These are phyloP conservation scores for Linanthus parryae DNA, from an alignment of 148 eudicot species.

Conservation along the genomic window DNA sequence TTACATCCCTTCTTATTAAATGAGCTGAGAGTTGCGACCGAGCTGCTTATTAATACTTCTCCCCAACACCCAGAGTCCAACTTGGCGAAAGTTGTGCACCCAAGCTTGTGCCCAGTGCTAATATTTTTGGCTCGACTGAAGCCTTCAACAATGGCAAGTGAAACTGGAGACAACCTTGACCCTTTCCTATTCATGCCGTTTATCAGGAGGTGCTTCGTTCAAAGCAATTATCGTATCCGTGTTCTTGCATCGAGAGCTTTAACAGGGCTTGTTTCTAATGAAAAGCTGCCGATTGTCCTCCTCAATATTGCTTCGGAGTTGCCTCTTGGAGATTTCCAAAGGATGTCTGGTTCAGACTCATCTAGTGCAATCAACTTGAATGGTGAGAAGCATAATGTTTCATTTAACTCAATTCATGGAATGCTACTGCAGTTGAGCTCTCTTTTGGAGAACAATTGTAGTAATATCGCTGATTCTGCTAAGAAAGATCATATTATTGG, in stretches of 20 bases:
- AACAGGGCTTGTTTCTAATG: slow-evolving; percentile 81
- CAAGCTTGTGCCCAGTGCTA: slow-evolving; percentile 88
- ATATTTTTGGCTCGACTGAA: slow-evolving; percentile 86
- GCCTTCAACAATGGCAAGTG: slow-evolving; percentile 87
- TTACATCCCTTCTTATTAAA: slow-evolving; percentile 65
- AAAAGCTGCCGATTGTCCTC: slow-evolving; percentile 62
- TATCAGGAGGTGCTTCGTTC: slow-evolving; percentile 73
- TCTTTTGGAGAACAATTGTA: slow-evolving; percentile 74
- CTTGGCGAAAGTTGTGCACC: slow-evolving; percentile 69
- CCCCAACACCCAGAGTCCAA: slow-evolving; percentile 43
- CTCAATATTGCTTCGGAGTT: slow-evolving; percentile 65
- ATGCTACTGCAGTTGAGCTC: slow-evolving; percentile 66
- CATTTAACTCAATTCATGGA: slow-evolving; percentile 83
- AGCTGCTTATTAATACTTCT: slow-evolving; percentile 39
- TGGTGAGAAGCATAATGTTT: slow-evolving; percentile 12
- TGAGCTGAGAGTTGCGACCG: slow-evolving; percentile 77
- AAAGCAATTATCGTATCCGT: slow-evolving; percentile 80
- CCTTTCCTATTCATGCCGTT: slow-evolving; percentile 89
- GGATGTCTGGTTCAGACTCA: slow-evolving; percentile 11
- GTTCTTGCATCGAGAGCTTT: slow-evolving; percentile 86
- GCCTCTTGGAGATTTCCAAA: slow-evolving; percentile 31
- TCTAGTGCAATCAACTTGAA: neutral
- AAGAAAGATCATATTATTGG: slow-evolving; percentile 53
- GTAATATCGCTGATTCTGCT: slow-evolving; percentile 53
- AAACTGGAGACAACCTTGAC: slow-evolving; percentile 74